A percentile compares a stretch with the other conserved stretches of the same genome.
Conservation (phyloP, 1,284 basidiomycete species). For the Cutaneotrichosporon sp. region DNA sequence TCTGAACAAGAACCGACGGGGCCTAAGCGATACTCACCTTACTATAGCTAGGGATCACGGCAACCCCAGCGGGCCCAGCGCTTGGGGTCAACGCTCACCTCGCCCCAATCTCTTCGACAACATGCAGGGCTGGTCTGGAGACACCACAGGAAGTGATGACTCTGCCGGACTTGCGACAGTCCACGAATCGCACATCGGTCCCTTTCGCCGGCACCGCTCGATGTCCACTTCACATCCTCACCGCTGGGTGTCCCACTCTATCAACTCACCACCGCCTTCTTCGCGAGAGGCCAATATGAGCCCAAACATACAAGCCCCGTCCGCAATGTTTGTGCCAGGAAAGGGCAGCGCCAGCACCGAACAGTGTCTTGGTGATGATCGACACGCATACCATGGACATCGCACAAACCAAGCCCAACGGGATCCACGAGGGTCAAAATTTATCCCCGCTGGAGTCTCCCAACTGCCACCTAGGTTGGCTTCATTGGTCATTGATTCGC, state of each 20-base stretch:
- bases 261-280: neutral
- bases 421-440: neutral
- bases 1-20: neutral
- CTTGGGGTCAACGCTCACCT: neutral
- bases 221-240: neutral
- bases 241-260: neutral
- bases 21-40: neutral
- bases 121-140: neutral
- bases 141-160: neutral
- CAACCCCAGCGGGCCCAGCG: neutral
- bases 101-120: neutral
- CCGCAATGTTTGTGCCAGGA: neutral
- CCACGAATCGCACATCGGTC: neutral
- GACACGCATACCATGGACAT: neutral
- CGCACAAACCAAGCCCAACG: neutral
- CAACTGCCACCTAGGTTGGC: constrained; percentile 3
- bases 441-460: neutral
- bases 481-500: constrained; percentile 1
- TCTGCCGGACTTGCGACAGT: neutral
- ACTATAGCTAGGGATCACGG: neutral
- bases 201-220: neutral
- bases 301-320: neutral
- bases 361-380: neutral
- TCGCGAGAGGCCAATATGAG: neutral
- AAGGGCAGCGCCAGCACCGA: neutral